phyloP scores from a whole-genome alignment of 176 grass and related monocot species.

The Avena atlantica region DNA sequence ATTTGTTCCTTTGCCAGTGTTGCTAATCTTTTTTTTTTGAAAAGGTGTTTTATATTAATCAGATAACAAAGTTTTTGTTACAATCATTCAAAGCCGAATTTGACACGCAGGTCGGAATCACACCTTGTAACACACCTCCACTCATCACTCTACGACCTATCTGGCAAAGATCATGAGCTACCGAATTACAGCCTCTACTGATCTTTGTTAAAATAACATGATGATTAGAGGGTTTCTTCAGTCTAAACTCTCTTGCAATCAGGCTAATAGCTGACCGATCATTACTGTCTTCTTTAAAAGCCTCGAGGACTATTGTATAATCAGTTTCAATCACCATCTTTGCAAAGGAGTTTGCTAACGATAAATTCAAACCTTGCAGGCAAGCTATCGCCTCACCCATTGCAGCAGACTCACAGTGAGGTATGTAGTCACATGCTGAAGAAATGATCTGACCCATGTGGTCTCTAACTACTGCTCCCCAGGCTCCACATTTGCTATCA shows the following conservation, averaged over 20 bases:
- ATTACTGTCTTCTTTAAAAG: no score
- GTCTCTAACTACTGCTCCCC: not conserved
- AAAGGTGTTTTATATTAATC: not conserved
- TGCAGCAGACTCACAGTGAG: not conserved
- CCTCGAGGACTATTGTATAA: no score
- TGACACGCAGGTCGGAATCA: not conserved
- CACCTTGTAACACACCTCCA: not conserved
- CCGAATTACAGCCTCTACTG: not conserved
- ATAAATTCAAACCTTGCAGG: not conserved
- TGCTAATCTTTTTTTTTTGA: no score
- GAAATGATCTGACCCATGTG: not conserved
- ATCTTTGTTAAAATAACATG: not conserved
- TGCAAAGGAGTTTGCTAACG: not conserved
- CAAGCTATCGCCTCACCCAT: not conserved
- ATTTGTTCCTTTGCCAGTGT: no score
- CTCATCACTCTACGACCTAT: not conserved
- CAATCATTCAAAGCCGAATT: not conserved
- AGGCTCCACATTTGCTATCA: not conserved
- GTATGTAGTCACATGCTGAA: not conserved
- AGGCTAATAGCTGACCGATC: no score
- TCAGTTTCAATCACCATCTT: not conserved
- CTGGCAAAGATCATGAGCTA: not conserved
- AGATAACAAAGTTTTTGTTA: not conserved
- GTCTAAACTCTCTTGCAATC: no score
- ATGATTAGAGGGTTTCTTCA: not conserved